These are phyloP conservation scores for Phaeosphaeriaceae sp. DNA, from an alignment of 2,329 filamentous ascomycete genomes.

Conservation along the genomic window DNA sequence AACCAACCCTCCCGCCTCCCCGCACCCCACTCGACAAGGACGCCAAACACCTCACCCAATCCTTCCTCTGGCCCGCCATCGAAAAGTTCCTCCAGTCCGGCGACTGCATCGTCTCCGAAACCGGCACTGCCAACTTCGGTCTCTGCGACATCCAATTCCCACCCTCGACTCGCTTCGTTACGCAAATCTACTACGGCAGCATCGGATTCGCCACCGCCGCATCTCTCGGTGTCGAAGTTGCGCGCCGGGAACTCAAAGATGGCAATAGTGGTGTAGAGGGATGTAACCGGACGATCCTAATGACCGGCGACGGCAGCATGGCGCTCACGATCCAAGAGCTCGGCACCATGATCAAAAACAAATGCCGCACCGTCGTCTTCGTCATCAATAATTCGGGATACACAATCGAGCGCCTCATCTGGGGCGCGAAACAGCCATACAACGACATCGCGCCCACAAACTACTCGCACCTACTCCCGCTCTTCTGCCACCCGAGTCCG, in stretches of 20 bases:
- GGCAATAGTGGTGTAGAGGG: background rate
- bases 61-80: conserved; percentile 54
- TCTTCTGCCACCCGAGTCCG: conserved; percentile 48
- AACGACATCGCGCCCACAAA: conserved; percentile 51
- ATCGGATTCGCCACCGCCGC: conserved; percentile 55
- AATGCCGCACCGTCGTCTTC: conserved; percentile 49
- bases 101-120: conserved; percentile 53
- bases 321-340: conserved; percentile 73
- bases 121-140: conserved; percentile 51
- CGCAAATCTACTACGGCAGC: conserved; percentile 55
- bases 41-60: conserved; percentile 52
- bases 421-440: conserved; percentile 52
- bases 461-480: conserved; percentile 51
- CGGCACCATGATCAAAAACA: conserved; percentile 64
- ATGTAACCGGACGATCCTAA: conserved; percentile 58
- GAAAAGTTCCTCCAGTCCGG: conserved; percentile 44
- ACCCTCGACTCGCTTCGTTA: conserved; percentile 35
- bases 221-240: conserved; percentile 54
- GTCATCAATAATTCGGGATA: conserved; percentile 59
- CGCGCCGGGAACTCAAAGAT: conserved; percentile 56
- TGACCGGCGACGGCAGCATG: conserved; percentile 71
- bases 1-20: conserved; percentile 35
- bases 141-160: conserved; percentile 46
- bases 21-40: conserved; percentile 39
- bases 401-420: conserved; percentile 57